Evolutionary conservation across 805 yeast genomes (phyloP).

Genomic region (Zygoascus biomembranicola): DNA sequence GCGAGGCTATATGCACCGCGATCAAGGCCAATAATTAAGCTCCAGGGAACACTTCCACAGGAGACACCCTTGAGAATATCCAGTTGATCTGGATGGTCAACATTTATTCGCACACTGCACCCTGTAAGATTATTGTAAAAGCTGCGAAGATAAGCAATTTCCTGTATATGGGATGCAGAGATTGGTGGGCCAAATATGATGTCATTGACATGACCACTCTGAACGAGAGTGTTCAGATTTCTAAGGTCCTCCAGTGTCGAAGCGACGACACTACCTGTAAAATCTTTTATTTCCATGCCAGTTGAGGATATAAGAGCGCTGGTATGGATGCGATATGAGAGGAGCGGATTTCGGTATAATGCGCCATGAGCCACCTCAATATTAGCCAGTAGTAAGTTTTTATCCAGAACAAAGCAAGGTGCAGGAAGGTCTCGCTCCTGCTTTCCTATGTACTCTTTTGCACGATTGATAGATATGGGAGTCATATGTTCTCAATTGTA

Average conservation of each 20-base stretch:
- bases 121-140: constrained; percentile 25
- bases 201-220: constrained; percentile 36
- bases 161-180: constrained; percentile 33
- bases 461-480: constrained; percentile 11
- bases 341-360: constrained; percentile 13
- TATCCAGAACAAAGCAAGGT: constrained; percentile 13
- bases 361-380: constrained; percentile 5
- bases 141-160: constrained; percentile 34
- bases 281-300: constrained; percentile 36
- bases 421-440: constrained; percentile 7
- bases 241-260: constrained; percentile 64
- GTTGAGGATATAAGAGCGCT: constrained; percentile 66
- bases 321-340: constrained; percentile 51
- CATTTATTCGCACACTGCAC: constrained; percentile 33
- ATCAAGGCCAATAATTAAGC: neutral
- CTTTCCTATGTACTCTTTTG: constrained; percentile 11
- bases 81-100: constrained; percentile 53
- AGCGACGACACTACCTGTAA: constrained; percentile 38
- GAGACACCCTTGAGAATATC: constrained; percentile 35
- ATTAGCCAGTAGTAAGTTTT: constrained; percentile 7
- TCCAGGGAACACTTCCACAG: neutral
- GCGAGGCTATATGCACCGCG: neutral
- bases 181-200: constrained; percentile 52
- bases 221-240: constrained; percentile 35
- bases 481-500: constrained; percentile 4